Evolutionary conservation across 179 eudicot species (phyloP).

Genomic region (Beta corolliflora): DNA sequence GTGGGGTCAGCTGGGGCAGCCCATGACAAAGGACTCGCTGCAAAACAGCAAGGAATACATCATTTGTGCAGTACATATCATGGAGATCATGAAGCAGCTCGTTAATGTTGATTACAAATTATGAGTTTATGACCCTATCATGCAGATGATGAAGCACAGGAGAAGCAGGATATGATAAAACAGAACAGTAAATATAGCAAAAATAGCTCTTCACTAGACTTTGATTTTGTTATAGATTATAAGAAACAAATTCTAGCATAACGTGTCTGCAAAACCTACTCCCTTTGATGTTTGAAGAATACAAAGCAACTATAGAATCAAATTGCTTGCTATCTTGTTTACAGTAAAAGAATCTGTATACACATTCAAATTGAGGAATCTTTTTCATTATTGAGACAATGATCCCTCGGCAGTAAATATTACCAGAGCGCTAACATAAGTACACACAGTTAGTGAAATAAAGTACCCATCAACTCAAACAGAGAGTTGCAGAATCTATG

Average conservation of each 20-base stretch:
- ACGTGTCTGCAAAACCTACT: neutral
- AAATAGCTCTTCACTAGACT: neutral
- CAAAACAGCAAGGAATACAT: slow-evolving; percentile 14
- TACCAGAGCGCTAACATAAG: neutral
- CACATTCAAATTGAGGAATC: neutral
- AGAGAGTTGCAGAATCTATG: neutral
- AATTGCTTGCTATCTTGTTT: neutral
- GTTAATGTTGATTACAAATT: neutral
- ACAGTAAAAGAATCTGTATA: neutral
- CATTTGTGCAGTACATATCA: neutral
- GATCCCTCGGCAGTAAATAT: neutral
- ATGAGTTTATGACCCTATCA: neutral
- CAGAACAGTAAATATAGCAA: neutral
- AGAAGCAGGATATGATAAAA: neutral
- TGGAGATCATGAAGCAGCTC: no score
- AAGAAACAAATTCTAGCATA: neutral
- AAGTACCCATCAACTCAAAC: neutral
- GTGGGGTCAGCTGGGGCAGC: slow-evolving; percentile 37
- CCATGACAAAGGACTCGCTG: slow-evolving; percentile 58
- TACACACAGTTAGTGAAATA: neutral
- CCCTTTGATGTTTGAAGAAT: neutral
- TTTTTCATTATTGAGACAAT: neutral
- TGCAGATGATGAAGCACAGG: neutral
- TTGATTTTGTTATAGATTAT: neutral
- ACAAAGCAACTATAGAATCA: neutral